These are phyloP conservation scores for Solanum bukasovii DNA, from an alignment of 257 asterid species.

Conservation along the genomic window DNA sequence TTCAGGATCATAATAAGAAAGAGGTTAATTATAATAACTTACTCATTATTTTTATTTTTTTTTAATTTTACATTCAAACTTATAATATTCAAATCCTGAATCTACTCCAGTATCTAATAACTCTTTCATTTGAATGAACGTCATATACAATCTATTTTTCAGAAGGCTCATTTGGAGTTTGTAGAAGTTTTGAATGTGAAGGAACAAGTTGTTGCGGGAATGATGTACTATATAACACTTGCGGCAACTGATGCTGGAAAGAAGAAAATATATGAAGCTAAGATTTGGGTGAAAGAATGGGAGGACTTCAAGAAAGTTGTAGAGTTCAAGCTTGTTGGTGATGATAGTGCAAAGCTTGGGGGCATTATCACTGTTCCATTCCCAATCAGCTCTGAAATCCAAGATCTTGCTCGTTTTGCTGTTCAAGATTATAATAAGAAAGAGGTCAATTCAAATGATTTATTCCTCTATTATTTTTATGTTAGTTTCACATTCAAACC, in stretches of 20 bases:
- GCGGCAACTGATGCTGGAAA: background rate
- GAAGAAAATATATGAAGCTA: background rate
- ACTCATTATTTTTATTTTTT: no score
- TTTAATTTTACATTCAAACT: no score
- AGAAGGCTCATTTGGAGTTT: background rate
- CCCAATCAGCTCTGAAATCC: background rate
- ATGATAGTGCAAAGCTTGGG: background rate
- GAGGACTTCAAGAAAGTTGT: background rate
- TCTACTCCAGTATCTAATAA: no score
- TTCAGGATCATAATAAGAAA: no score
- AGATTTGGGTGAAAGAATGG: slow-evolving; percentile 6
- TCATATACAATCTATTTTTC: background rate
- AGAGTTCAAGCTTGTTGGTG: background rate
- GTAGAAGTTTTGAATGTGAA: background rate
- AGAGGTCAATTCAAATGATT: background rate
- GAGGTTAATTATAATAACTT: no score
- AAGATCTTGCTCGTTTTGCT: background rate
- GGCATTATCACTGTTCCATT: background rate
- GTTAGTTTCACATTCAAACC: no score
- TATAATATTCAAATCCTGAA: no score
- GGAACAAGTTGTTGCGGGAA: background rate
- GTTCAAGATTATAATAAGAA: background rate
- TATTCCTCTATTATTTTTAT: no score
- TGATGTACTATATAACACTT: background rate
- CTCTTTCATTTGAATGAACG: no score